Base-by-base conservation (phyloP, 495 filamentous ascomycete genomes). In the Podospora sp. region DNA sequence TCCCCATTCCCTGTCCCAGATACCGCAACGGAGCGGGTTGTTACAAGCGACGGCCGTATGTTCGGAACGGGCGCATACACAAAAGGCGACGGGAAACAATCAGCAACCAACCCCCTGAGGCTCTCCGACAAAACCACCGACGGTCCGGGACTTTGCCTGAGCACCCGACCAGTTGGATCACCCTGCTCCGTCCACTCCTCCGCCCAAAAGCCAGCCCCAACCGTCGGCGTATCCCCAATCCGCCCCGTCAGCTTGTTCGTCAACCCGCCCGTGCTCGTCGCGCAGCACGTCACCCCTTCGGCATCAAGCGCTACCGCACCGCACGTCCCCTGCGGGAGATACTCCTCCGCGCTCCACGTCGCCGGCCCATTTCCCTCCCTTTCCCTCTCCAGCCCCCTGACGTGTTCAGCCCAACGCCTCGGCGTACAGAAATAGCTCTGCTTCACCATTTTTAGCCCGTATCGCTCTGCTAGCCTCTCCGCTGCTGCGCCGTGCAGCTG, bases 1-100 rank as follows among this genome's bases (percentile, higher is more conserved):
- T 97, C 94, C 0, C 93, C 93, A 68, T 97, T 96, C 4, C 93
- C 93, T 0, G 93, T 96, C 0, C 93, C 93, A 0, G 92, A 95
- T 35, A 95, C 79, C 8, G 87, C 93, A 6, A 94, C 81, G 0
- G 88, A 88, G 20, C 87, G 74, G 6, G 80, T 85, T 6, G 73
- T 78, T n/a, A 55, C 64, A 35, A 73, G 9, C 11, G 55, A 20
- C 1, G 36, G n/a, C 6, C 1, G 49, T 9, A 24, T 25, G 16
- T 60, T 51, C 9, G 40, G 33, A 5, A 75, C 8, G 0, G 81
- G 82, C 16, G 58, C 63, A 52, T 83, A 82, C 22, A 74, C 0
- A 27, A 73, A 78, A 0, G 80, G 81, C 6, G 74, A 77, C 8
- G 84, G 82, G 16, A 88, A 61, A 53, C 87, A 89, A 68, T 88